Base-by-base conservation (phyloP, 495 filamentous ascomycete species). In the Podospora comata region DNA sequence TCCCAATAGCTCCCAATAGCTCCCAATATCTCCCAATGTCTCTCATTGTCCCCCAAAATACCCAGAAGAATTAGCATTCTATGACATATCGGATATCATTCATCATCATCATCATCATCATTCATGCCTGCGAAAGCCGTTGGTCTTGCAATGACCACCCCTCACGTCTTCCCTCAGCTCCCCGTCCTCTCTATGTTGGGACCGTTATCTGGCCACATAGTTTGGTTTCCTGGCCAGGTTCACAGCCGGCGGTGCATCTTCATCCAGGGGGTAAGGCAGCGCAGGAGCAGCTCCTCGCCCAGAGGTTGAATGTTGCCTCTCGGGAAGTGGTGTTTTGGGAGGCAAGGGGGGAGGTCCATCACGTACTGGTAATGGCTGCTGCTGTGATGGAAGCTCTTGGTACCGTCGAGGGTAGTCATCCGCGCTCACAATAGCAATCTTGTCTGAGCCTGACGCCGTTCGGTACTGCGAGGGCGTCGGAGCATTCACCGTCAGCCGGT, bases 211-310 rank as follows among this genome's bases (percentile, higher is more conserved):
- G 63, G 84, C 80, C 68, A 84, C 84, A 72, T 89, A 93, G 68
- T 92, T 89, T 9, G 93, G 93, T 78, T 97, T 97, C 74, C 89
- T 88, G 65, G 90, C 89, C 82, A 90, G 87, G 71, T 96, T 94
- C 5, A 96, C 92, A 15, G 83, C 78, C 0, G 93, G 93, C 0
- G 93, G 92, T 15, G 89, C 90, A n/a, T 90, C 91, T 67, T 96
- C 92, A 65, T 88, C 85, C 57, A 88, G 80, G 0, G 93, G 93
- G 77, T 97, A 97, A 13, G 93, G 93, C 64, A 65, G 28, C 16
- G 60, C 53, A 59, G 64, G 74, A 72, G 68, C 74, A 73, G 64
- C 54, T 68, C 56, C 60, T 64, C 61, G 66, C 20, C 44, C 67
- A 30, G 48, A 48, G 67, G 58, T 15, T 15, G 19, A 48, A 56